Percentiles rank a stretch among this genome's conserved stretches.
Conservation (phyloP, 345 rosid genomes). For the Sapria himalayana region DNA sequence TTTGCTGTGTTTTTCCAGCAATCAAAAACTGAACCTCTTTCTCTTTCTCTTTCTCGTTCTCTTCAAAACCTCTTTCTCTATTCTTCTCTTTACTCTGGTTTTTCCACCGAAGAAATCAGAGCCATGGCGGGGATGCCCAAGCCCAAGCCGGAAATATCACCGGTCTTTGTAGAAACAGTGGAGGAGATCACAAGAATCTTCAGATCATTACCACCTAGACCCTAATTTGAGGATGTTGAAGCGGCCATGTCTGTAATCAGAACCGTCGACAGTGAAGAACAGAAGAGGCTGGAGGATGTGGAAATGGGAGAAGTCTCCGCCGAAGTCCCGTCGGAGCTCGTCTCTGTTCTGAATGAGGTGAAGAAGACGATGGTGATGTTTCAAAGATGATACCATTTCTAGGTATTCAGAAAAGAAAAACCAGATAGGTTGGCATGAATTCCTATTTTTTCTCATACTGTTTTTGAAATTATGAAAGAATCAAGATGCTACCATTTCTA, state of each 20-base stretch:
- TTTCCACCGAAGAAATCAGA: too few species aligned
- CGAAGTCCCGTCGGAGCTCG: constrained; percentile 30
- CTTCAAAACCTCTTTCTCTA: too few species aligned
- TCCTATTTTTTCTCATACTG: too few species aligned
- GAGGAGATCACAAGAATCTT: constrained; percentile 31
- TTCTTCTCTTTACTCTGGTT: too few species aligned
- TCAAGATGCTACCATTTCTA: too few species aligned
- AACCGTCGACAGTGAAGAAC: constrained; percentile 22
- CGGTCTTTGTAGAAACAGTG: constrained; percentile 19
- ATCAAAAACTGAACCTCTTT: too few species aligned
- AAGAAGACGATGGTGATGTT: constrained; percentile 23
- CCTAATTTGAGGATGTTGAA: constrained; percentile 34
- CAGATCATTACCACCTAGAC: constrained; percentile 38
- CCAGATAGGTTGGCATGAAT: too few species aligned
- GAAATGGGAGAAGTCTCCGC: constrained; percentile 12
- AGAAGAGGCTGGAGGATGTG: constrained; percentile 25
- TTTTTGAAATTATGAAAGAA: too few species aligned
- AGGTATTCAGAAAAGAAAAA: too few species aligned
- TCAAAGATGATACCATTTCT: too few species aligned
- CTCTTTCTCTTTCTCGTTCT: too few species aligned
- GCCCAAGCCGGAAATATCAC: constrained; percentile 17
- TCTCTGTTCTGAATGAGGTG: constrained; percentile 19
- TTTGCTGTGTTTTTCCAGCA: too few species aligned
- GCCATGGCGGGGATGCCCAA: constrained; percentile 21
- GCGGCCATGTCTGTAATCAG: constrained; percentile 34